These are phyloP conservation scores for Leccinum colubrinum DNA, from an alignment of 1,284 basidiomycete genomes.

Conservation along the genomic window DNA sequence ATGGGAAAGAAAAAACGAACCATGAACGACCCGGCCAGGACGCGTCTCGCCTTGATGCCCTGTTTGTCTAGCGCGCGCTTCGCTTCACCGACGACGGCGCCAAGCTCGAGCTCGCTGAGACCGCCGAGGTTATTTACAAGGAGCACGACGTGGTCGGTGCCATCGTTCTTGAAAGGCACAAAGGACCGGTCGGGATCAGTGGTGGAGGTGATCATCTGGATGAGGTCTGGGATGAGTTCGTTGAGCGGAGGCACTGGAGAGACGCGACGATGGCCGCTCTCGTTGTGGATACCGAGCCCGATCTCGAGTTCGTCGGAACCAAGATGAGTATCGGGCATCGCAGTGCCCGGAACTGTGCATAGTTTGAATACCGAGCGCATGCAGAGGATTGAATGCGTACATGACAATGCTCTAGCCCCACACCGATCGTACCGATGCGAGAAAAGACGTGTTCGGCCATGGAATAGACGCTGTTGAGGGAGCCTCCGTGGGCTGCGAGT, in stretches of 20 bases:
- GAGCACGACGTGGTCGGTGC: slow-evolving; percentile 64
- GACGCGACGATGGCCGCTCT: slow-evolving; percentile 47
- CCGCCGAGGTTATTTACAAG: slow-evolving; percentile 85
- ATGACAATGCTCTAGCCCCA: slow-evolving; percentile 85
- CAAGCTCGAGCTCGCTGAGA: slow-evolving; percentile 83
- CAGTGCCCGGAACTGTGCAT: slow-evolving; percentile 76
- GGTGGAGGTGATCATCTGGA: too few relatives aligned
- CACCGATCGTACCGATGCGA: slow-evolving; percentile 71
- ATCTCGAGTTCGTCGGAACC: slow-evolving; percentile 75
- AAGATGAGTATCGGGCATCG: slow-evolving; percentile 57
- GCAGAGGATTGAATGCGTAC: slow-evolving; percentile 39
- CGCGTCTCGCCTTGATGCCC: slow-evolving; percentile 58
- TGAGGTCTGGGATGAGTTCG: slow-evolving; percentile 26
- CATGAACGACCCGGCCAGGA: slow-evolving; percentile 84
- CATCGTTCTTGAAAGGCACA: slow-evolving; percentile 71
- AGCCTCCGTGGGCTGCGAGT: slow-evolving; percentile 68
- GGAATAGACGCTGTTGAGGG: slow-evolving; percentile 72
- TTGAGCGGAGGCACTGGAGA: slow-evolving; percentile 70
- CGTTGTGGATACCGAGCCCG: slow-evolving; percentile 92
- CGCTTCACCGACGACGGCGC: slow-evolving; percentile 66
- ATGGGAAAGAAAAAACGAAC: slow-evolving; percentile 37
- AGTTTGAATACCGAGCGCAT: not conserved
- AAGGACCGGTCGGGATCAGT: slow-evolving; percentile 55
- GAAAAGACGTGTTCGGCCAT: slow-evolving; percentile 69
- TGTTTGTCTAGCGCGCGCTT: slow-evolving; percentile 52